A percentile compares a stretch with the other conserved stretches of the same genome.
These are phyloP conservation scores for Populus hybrid DNA, from an alignment of 441 rosid genomes.

Conservation along the genomic window DNA sequence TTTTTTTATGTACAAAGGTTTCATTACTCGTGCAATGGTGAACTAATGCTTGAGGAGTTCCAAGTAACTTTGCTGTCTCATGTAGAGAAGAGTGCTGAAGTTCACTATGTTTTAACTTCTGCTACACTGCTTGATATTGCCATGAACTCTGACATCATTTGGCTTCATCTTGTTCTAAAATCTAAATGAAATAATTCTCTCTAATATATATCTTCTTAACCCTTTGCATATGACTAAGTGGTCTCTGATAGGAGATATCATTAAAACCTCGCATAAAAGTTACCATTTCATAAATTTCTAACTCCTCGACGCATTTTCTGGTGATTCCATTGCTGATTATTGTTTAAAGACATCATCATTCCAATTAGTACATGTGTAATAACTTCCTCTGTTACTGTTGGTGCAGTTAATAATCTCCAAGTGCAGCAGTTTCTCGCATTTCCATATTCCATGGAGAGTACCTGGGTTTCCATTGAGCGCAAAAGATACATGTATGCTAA, in stretches of 20 bases:
- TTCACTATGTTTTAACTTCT: too few relatives aligned
- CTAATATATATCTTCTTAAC: not conserved
- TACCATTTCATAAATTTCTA: not conserved
- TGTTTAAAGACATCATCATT: not conserved
- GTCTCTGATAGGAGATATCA: not conserved
- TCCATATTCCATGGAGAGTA: constrained; percentile 13
- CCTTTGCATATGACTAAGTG: not conserved
- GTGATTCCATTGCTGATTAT: not conserved
- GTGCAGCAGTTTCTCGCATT: not conserved
- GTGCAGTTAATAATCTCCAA: constrained; percentile 23
- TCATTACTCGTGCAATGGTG: too few relatives aligned
- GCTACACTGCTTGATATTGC: too few relatives aligned
- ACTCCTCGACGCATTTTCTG: not conserved
- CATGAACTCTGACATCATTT: too few relatives aligned
- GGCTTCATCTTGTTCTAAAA: too few relatives aligned
- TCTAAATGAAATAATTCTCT: not conserved
- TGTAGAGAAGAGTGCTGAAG: too few relatives aligned
- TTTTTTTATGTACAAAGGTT: too few relatives aligned
- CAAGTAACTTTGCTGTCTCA: too few relatives aligned
- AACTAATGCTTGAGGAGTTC: too few relatives aligned
- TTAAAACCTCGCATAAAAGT: not conserved
- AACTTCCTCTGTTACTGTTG: not conserved
- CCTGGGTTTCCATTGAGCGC: constrained; percentile 9
- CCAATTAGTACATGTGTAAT: not conserved
- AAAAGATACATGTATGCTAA: constrained; percentile 16